A percentile compares a stretch with the other conserved stretches of the same genome.
These are phyloP conservation scores for Pleurotus platypus DNA, from an alignment of 768 basidiomycete species.

Conservation along the genomic window DNA sequence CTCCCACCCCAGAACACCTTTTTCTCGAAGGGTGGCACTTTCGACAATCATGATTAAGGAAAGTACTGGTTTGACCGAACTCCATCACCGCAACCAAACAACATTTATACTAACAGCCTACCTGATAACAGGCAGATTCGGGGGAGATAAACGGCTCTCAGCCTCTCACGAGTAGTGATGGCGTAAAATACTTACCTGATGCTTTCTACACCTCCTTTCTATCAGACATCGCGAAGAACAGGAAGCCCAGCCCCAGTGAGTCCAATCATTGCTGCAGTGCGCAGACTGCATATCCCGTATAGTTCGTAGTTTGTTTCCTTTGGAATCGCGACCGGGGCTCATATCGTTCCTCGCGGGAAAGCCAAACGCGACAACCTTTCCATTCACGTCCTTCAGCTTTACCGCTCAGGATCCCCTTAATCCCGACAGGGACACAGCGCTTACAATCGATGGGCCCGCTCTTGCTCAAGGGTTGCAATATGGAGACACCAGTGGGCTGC, in stretches of 20 bases:
- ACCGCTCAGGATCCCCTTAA: slow-evolving; percentile 49
- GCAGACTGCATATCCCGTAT: slow-evolving; percentile 7
- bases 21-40: too few relatives aligned
- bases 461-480: slow-evolving; percentile 75
- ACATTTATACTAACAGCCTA: background rate
- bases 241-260: slow-evolving; percentile 64
- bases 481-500: slow-evolving; percentile 65
- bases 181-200: slow-evolving; percentile 38
- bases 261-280: slow-evolving; percentile 6
- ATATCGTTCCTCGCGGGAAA: slow-evolving; percentile 88
- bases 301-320: slow-evolving; percentile 71
- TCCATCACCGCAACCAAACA: too few relatives aligned
- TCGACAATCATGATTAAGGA: too few relatives aligned
- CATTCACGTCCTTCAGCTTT: slow-evolving; percentile 78
- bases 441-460: slow-evolving; percentile 56
- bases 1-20: too few relatives aligned
- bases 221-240: slow-evolving; percentile 57
- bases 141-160: background rate
- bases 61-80: too few relatives aligned
- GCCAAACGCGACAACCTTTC: slow-evolving; percentile 88
- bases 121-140: background rate
- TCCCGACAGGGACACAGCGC: slow-evolving; percentile 36
- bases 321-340: slow-evolving; percentile 75
- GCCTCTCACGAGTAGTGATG: background rate
- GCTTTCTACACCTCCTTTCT: slow-evolving; percentile 58